Conservation (phyloP, 1,139 yeast species). For the Hemisphaericaspora lyxosophila region DNA sequence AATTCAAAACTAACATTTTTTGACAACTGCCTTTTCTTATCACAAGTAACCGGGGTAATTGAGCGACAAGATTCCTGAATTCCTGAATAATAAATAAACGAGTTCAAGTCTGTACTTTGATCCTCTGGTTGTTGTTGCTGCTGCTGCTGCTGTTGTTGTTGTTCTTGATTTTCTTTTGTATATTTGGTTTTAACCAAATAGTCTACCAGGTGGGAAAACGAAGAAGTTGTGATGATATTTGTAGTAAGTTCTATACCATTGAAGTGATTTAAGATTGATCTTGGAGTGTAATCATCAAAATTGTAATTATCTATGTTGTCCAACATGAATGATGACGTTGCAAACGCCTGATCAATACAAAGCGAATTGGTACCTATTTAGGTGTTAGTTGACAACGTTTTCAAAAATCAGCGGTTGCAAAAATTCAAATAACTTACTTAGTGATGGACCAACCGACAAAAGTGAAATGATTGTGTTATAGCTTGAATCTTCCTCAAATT, state of each 20-base stretch:
- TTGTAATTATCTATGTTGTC: not conserved
- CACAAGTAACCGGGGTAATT: not conserved
- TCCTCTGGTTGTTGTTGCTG: no score
- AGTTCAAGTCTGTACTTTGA: not conserved
- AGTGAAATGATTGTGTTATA: not conserved
- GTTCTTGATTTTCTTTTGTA: no score
- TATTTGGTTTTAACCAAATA: not conserved
- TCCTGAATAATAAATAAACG: not conserved
- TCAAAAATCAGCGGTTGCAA: not conserved
- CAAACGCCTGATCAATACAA: not conserved
- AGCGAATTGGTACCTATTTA: not conserved
- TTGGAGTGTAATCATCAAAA: constrained; percentile 3
- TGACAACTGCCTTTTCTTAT: not conserved
- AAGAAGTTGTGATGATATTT: not conserved
- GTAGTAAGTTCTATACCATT: not conserved
- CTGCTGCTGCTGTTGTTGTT: no score
- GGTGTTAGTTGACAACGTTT: not conserved
- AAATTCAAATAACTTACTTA: constrained; percentile 1
- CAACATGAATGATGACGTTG: not conserved
- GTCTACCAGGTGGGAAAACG: not conserved
- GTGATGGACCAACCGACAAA: constrained; percentile 3
- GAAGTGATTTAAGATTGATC: constrained; percentile 1
- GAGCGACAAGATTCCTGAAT: not conserved
- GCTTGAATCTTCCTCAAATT: not conserved
- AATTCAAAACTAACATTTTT: constrained; percentile 1